Conservation (phyloP, 257 asterid species). For the Fraxinus excelsior region DNA sequence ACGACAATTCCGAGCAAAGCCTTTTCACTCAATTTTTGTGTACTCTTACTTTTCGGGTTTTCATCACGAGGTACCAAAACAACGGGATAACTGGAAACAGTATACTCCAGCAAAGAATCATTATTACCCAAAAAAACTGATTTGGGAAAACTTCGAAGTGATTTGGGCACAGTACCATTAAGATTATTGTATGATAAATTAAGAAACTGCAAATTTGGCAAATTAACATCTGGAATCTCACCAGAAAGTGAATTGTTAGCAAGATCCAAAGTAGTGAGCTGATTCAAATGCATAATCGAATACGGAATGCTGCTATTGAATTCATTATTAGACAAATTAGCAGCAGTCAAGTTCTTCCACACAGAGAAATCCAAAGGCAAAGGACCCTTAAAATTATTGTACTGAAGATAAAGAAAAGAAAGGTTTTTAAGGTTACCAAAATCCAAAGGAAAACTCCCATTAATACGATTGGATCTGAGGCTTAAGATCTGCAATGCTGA, state of each 20-base stretch:
- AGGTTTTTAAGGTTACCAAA: slow-evolving; percentile 67
- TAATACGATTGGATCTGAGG: slow-evolving; percentile 88
- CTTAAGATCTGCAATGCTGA: slow-evolving; percentile 92
- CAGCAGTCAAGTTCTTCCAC: slow-evolving; percentile 59
- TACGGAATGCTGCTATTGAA: slow-evolving; percentile 70
- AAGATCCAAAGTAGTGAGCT: slow-evolving; percentile 62
- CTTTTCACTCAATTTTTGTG: slow-evolving; percentile 57
- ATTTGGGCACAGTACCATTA: slow-evolving; percentile 74
- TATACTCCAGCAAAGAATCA: slow-evolving; percentile 46
- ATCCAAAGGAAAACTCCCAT: slow-evolving; percentile 70
- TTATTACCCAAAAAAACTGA: slow-evolving; percentile 66
- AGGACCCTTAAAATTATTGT: slow-evolving; percentile 75
- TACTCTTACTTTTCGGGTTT: slow-evolving; percentile 38
- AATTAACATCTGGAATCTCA: slow-evolving; percentile 56
- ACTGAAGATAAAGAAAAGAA: slow-evolving; percentile 78
- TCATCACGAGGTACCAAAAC: slow-evolving; percentile 51
- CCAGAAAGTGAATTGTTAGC: slow-evolving; percentile 76
- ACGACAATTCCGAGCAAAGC: slow-evolving; percentile 74
- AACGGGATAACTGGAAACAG: slow-evolving; percentile 41
- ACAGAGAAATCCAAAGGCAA: slow-evolving; percentile 75
- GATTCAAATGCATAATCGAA: slow-evolving; percentile 58
- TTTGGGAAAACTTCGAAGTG: slow-evolving; percentile 79
- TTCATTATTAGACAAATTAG: slow-evolving; percentile 65
- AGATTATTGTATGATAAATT: slow-evolving; percentile 75
- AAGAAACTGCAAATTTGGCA: slow-evolving; percentile 60